These are phyloP conservation scores for Canna indica DNA, from an alignment of 176 grass and related monocot genomes.

Conservation along the genomic window DNA sequence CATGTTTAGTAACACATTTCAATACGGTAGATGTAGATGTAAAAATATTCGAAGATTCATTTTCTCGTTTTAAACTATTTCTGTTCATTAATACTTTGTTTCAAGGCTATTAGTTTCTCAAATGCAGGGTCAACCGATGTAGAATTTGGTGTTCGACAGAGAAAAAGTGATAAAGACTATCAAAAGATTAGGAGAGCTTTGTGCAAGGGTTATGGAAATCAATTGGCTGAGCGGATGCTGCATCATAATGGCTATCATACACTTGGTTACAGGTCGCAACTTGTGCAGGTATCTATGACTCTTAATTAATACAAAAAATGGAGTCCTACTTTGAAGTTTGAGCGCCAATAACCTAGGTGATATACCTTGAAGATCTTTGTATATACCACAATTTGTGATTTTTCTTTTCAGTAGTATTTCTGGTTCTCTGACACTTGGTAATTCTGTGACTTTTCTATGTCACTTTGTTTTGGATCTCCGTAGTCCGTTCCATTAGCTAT, in stretches of 20 bases:
- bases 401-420: neutral
- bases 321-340: neutral
- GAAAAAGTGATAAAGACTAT: constrained; percentile 59
- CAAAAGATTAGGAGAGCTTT: constrained; percentile 77
- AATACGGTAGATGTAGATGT: too few species aligned
- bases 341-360: neutral
- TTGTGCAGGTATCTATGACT: constrained; percentile 59
- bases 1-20: too few species aligned
- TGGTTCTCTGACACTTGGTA: neutral
- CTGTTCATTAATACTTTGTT: neutral
- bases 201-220: constrained; percentile 82
- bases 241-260: constrained; percentile 97
- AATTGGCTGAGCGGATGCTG: constrained; percentile 82
- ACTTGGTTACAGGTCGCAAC: constrained; percentile 82
- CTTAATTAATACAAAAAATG: neutral
- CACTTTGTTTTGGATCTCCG: neutral
- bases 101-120: neutral
- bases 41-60: too few species aligned
- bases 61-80: neutral
- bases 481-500: neutral
- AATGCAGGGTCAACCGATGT: constrained; percentile 56
- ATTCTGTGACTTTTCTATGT: neutral
- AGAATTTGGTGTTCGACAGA: constrained; percentile 33
- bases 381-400: neutral
- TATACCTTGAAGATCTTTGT: neutral